A percentile compares a stretch with the other conserved stretches of the same genome.
These are phyloP conservation scores for Malus sylvestris DNA, from an alignment of 306 rosid species.

Conservation along the genomic window DNA sequence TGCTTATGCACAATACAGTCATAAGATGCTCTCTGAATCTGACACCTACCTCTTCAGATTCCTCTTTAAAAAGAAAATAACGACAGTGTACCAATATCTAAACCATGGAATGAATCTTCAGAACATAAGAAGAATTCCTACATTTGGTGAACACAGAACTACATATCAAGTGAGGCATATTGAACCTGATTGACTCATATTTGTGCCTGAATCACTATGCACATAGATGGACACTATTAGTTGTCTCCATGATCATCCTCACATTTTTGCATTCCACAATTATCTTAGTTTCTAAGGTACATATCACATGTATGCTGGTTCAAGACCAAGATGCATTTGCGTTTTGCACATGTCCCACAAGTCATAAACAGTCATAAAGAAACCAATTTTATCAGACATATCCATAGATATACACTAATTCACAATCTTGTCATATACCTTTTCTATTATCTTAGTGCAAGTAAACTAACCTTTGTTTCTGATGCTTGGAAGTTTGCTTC, in stretches of 20 bases:
- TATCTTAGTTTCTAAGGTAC: neutral
- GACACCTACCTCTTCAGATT: neutral
- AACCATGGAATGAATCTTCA: neutral
- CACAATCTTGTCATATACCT: neutral
- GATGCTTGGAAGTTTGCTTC: conserved; percentile 35
- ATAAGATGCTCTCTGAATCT: neutral
- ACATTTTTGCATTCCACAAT: neutral
- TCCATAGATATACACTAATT: neutral
- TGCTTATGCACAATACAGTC: neutral
- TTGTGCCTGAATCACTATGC: neutral
- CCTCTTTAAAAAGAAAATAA: neutral
- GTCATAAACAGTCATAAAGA: neutral
- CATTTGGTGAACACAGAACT: neutral
- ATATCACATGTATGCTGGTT: too few species aligned
- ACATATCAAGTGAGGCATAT: neutral
- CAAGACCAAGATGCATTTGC: neutral
- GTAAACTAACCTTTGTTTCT: conserved; percentile 43
- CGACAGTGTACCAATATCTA: neutral
- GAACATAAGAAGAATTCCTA: too few species aligned
- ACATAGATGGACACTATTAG: neutral
- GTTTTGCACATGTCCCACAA: neutral
- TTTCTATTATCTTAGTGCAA: neutral
- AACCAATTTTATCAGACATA: neutral
- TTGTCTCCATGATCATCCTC: neutral
- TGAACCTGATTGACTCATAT: neutral